phyloP scores from a whole-genome alignment of 2,329 filamentous ascomycete genomes.

The Fusarium irregulare region DNA sequence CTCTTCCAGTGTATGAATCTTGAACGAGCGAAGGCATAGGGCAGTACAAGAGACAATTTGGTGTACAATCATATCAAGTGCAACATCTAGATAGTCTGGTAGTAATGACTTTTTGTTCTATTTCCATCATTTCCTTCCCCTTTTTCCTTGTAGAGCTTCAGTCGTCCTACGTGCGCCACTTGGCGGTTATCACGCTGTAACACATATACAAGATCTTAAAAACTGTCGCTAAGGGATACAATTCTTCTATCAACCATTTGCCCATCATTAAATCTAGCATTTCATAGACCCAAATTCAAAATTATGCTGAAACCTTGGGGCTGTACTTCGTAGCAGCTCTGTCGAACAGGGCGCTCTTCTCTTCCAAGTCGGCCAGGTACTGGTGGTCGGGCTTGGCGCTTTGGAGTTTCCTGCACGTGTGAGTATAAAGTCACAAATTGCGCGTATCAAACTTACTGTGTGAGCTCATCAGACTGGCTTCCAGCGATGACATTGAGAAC shows the following conservation, averaged over 20 bases:
- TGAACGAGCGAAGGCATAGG: not conserved
- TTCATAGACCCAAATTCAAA: constrained; percentile 27
- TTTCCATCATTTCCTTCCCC: constrained; percentile 6
- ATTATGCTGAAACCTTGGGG: constrained; percentile 76
- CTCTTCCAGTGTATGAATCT: not conserved
- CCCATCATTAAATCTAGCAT: constrained; percentile 49
- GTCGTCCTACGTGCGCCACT: not conserved
- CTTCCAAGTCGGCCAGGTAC: constrained; percentile 78
- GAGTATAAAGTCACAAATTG: constrained; percentile 31
- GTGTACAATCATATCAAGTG: not conserved
- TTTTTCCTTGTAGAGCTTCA: not conserved
- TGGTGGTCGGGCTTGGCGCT: constrained; percentile 74
- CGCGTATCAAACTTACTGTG: constrained; percentile 62
- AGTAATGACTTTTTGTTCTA: constrained; percentile 7
- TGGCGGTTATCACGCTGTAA: not conserved
- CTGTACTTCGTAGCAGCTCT: constrained; percentile 87
- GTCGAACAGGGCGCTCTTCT: constrained; percentile 91
- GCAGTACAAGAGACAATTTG: not conserved
- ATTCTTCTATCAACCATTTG: constrained; percentile 46
- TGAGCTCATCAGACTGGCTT: constrained; percentile 73
- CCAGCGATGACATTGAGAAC: constrained; percentile 83
- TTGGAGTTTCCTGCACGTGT: constrained; percentile 63
- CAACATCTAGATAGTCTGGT: too few species aligned
- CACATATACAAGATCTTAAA: constrained; percentile 33
- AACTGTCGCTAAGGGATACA: constrained; percentile 37